These are phyloP conservation scores for Collybia sp. DNA, from an alignment of 768 basidiomycete species.

Conservation along the genomic window DNA sequence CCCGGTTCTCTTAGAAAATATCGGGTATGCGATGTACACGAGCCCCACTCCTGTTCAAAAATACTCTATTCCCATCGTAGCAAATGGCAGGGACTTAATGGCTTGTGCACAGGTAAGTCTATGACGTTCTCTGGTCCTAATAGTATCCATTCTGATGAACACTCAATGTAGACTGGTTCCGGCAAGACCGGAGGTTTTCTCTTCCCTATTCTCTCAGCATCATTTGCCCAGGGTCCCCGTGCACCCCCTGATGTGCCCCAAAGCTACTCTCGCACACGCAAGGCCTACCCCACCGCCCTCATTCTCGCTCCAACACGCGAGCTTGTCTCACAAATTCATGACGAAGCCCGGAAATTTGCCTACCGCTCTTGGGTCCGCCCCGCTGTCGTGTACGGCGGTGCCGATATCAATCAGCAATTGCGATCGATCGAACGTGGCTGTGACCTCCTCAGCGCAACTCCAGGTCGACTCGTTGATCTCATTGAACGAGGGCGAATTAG, in stretches of 20 bases:
- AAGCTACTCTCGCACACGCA: constrained; percentile 67
- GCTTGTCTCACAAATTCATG: constrained; percentile 98
- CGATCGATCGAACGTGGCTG: constrained; percentile 94
- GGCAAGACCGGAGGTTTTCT: constrained; percentile 99
- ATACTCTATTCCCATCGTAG: constrained; percentile 98
- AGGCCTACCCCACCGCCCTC: constrained; percentile 95
- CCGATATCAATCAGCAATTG: constrained; percentile 94
- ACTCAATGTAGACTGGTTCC: constrained; percentile 82
- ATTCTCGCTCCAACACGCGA: constrained; percentile 98
- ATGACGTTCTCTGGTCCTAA: not conserved
- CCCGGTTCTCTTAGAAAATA: constrained; percentile 93
- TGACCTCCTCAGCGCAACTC: constrained; percentile 94
- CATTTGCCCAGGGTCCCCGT: constrained; percentile 80
- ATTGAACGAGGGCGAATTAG: constrained; percentile 98
- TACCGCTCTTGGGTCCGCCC: constrained; percentile 99
- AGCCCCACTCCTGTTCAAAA: constrained; percentile 99
- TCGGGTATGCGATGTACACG: constrained; percentile 85
- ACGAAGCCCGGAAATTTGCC: constrained; percentile 97
- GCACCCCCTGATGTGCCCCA: constrained; percentile 54
- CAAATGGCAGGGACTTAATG: constrained; percentile 86
- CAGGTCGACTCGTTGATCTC: constrained; percentile 95
- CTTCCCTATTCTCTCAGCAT: constrained; percentile 96
- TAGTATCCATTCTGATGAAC: constrained; percentile 8
- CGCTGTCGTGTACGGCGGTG: constrained; percentile 98
- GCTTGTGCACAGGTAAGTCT: constrained; percentile 81